Percentiles rank a stretch among this genome's conserved stretches.
phyloP scores from a whole-genome alignment of 495 filamentous ascomycete genomes.

The Podospora appendiculata region DNA sequence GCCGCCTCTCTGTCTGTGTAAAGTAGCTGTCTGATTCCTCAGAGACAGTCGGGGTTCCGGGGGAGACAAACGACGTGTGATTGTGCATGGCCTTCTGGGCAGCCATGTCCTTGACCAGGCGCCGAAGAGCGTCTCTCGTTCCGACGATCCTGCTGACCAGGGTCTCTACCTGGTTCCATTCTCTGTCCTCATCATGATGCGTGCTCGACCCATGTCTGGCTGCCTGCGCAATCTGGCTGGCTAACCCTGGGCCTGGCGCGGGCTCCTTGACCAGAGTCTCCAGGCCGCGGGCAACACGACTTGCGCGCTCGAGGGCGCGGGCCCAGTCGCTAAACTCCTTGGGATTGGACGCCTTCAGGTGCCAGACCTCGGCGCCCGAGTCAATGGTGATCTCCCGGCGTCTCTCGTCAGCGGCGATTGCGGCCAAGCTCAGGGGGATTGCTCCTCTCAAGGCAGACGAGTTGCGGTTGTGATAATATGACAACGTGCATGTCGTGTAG shows the following conservation, averaged over 20 bases:
- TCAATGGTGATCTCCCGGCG: slow-evolving; percentile 91
- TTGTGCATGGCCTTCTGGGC: slow-evolving; percentile 42
- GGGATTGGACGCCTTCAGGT: slow-evolving; percentile 73
- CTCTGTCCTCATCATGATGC: slow-evolving; percentile 56
- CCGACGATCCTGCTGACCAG: slow-evolving; percentile 78
- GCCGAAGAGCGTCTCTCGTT: slow-evolving; percentile 77
- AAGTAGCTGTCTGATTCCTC: slow-evolving; percentile 42
- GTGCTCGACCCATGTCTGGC: slow-evolving; percentile 8
- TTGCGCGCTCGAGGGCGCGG: slow-evolving; percentile 73
- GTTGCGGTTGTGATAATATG: slow-evolving; percentile 90
- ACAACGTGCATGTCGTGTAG: slow-evolving; percentile 81
- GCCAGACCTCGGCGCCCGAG: slow-evolving; percentile 95
- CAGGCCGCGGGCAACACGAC: slow-evolving; percentile 42
- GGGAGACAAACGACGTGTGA: slow-evolving; percentile 29
- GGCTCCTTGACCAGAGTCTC: slow-evolving; percentile 24
- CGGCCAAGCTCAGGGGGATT: slow-evolving; percentile 84
- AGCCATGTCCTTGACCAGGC: slow-evolving; percentile 75
- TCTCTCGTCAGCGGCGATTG: slow-evolving; percentile 78
- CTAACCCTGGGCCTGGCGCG: slow-evolving; percentile 3
- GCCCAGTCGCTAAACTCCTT: slow-evolving; percentile 86
- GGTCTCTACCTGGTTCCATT: slow-evolving; percentile 79
- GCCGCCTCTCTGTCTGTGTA: slow-evolving; percentile 36
- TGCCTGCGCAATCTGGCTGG: not conserved
- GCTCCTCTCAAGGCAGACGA: slow-evolving; percentile 85
- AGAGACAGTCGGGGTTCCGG: slow-evolving; percentile 25